Conservation (phyloP, 1,139 yeast species). For the Geotrichum reessii region DNA sequence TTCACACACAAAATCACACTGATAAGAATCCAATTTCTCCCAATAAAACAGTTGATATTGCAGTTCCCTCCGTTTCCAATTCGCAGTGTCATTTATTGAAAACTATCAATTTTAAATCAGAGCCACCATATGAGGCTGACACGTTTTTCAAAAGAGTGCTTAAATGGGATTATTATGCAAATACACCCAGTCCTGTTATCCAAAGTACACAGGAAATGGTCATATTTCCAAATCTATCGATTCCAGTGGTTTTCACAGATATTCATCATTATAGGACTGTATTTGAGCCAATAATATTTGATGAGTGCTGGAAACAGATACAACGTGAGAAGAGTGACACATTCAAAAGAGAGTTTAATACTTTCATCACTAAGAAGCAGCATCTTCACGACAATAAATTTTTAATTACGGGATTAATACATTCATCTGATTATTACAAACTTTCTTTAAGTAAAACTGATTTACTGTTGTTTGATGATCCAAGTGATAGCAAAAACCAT, state of each 20-base stretch:
- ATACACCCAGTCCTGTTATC: background rate
- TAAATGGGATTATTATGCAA: conserved; percentile 1
- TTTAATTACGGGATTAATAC: background rate
- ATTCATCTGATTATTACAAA: background rate
- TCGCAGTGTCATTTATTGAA: background rate
- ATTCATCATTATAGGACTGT: background rate
- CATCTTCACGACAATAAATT: background rate
- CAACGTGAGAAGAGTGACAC: background rate
- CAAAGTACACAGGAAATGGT: background rate
- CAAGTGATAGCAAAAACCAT: background rate
- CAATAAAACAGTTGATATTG: background rate
- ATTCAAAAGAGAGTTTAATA: background rate
- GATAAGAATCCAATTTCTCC: background rate
- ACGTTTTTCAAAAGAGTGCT: background rate
- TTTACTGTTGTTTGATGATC: background rate
- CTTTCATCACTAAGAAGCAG: background rate
- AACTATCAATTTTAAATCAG: background rate
- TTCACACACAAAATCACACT: no score
- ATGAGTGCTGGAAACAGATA: background rate
- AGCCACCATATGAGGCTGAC: background rate
- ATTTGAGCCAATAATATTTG: background rate
- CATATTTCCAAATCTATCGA: background rate
- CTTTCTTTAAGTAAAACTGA: background rate
- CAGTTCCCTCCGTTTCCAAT: background rate
- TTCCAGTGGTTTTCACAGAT: background rate